A percentile compares a stretch with the other conserved stretches of the same genome.
These are phyloP conservation scores for Ruellia speciosa DNA, from an alignment of 305 asterid genomes.

Conservation along the genomic window DNA sequence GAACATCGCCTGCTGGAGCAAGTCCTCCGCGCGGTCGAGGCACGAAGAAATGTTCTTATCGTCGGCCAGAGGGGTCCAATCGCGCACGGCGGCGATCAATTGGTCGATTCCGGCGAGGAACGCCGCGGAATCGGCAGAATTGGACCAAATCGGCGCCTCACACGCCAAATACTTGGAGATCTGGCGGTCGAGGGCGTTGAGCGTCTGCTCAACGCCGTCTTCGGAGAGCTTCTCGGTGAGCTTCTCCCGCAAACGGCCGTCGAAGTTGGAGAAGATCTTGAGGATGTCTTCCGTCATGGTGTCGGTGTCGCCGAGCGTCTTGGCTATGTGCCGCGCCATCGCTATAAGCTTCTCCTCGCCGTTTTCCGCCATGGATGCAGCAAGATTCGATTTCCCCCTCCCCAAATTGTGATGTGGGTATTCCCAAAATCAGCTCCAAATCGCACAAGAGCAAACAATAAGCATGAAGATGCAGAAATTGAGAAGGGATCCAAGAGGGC, in stretches of 20 bases:
- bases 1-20: slow-evolving; percentile 83
- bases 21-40: slow-evolving; percentile 78
- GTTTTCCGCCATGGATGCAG: slow-evolving; percentile 60
- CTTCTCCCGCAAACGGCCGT: slow-evolving; percentile 72
- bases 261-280: slow-evolving; percentile 83
- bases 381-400: too few relatives aligned
- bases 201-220: slow-evolving; percentile 55
- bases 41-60: slow-evolving; percentile 58
- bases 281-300: slow-evolving; percentile 88
- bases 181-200: slow-evolving; percentile 64
- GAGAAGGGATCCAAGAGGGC: slow-evolving; percentile 21
- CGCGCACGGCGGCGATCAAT: slow-evolving; percentile 44
- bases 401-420: too few relatives aligned
- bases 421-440: neutral
- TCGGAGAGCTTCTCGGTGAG: slow-evolving; percentile 55
- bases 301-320: slow-evolving; percentile 80
- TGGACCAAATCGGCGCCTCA: slow-evolving; percentile 59
- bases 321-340: slow-evolving; percentile 93
- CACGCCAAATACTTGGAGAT: slow-evolving; percentile 41
- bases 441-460: neutral
- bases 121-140: slow-evolving; percentile 43
- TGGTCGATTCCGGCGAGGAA: slow-evolving; percentile 66
- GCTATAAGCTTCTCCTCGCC: slow-evolving; percentile 94
- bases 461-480: slow-evolving; percentile 13
- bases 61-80: slow-evolving; percentile 60